Evolutionary conservation across 2,329 filamentous ascomycete genomes (phyloP).

Genomic region (Akanthomyces lecanii): DNA sequence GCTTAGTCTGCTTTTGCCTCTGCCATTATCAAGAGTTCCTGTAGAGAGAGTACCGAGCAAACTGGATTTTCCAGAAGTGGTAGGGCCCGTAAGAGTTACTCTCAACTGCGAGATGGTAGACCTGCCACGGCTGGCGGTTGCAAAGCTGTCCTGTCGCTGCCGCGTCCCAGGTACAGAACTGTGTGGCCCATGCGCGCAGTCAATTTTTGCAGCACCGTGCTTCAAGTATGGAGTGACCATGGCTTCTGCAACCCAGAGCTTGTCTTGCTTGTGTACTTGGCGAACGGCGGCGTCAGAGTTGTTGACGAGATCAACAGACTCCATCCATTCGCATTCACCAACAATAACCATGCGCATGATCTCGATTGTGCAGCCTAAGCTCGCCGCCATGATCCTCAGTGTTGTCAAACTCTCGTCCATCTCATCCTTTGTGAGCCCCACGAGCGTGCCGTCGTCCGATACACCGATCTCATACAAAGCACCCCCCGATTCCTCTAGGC

Average conservation of each 20-base stretch:
- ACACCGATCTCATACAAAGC: slow-evolving; percentile 96
- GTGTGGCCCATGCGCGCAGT: background rate
- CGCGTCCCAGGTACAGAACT: background rate
- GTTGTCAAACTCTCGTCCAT: slow-evolving; percentile 87
- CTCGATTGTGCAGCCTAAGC: slow-evolving; percentile 80
- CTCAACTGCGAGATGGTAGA: slow-evolving; percentile 71
- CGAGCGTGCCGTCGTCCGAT: slow-evolving; percentile 85
- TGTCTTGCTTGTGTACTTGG: slow-evolving; percentile 37
- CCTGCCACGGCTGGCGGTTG: slow-evolving; percentile 37
- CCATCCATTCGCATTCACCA: slow-evolving; percentile 74
- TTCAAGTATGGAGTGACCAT: slow-evolving; percentile 72
- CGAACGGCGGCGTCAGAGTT: slow-evolving; percentile 23
- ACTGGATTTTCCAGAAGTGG: slow-evolving; percentile 88
- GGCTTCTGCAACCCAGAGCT: slow-evolving; percentile 85
- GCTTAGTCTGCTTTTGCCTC: slow-evolving; percentile 83
- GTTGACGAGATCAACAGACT: slow-evolving; percentile 34
- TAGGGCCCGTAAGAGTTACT: slow-evolving; percentile 82
- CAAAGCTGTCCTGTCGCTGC: slow-evolving; percentile 10
- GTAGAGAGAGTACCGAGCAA: slow-evolving; percentile 84
- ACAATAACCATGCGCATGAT: slow-evolving; percentile 79
- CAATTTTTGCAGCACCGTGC: slow-evolving; percentile 19
- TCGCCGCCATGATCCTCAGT: slow-evolving; percentile 84
- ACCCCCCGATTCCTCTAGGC: slow-evolving; percentile 87
- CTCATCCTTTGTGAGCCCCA: slow-evolving; percentile 85
- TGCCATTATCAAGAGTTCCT: slow-evolving; percentile 83